Base-by-base conservation (phyloP, 2,329 filamentous ascomycete genomes). In the Aspergillus sojae region DNA sequence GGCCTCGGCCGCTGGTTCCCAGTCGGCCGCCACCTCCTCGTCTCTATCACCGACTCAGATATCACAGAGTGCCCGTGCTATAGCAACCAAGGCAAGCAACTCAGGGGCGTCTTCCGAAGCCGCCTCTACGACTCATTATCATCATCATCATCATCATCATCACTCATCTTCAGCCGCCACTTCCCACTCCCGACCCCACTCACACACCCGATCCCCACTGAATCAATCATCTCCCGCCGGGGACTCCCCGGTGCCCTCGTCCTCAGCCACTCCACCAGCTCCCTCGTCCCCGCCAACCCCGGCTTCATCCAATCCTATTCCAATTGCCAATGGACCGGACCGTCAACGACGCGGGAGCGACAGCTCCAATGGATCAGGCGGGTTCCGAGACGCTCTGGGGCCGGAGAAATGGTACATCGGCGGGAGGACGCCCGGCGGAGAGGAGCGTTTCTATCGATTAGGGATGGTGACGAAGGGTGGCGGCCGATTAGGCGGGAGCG, bases 341-440 rank as follows among this genome's bases (percentile, higher is more conserved):
- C 78, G 80, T 65, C 77, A 77, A 62, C 74, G 82, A 32, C 76
- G 82, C 50, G 82, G 81, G 21, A 83, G 81, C 63, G 81, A 83
- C 64, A 81, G 77, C 45, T 82, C 80, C 23, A 81, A 74, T 53
- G 79, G 80, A 21, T 82, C 79, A 2, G 79, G 80, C 16, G 82
- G 81, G 2, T 83, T 83, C 61, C 74, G 80, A 9, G 82, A 83
- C 70, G 78, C 80, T 0, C 63, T 82, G 11, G 80, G 81, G 0
- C 74, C 77, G 2, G 81, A 83, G 71, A 83, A 83, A 67, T 84
- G 82, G 82, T 84, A 83, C 71, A 81, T 84, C 30, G 82, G 82
- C 4, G 82, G 82, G 5, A 74, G 80, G 41, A 83, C 79, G 26
- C 76, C 79, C 12, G 75, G 70, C 19, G 82, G 82, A 0, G 82